Percentiles rank a stretch among this genome's conserved stretches.
These are phyloP conservation scores for Aotearoamyces nothofagi DNA, from an alignment of 2,329 filamentous ascomycete species.

Conservation along the genomic window DNA sequence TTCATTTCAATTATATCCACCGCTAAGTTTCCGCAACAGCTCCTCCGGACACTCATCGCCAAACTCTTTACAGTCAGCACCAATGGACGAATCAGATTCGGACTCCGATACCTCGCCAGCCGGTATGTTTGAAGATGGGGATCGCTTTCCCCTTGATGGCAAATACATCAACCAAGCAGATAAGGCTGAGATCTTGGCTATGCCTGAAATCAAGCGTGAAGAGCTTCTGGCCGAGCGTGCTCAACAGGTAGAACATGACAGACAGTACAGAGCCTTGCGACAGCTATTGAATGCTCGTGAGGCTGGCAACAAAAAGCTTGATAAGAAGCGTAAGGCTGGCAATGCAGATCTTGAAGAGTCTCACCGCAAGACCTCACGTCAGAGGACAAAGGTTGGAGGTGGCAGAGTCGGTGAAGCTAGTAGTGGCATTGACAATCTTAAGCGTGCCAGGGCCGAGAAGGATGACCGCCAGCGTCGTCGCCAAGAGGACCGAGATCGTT, in stretches of 20 bases:
- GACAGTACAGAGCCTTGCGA: slow-evolving; percentile 70
- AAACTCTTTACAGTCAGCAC: slow-evolving; percentile 64
- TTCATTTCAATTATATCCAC: slow-evolving; percentile 1
- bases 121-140: slow-evolving; percentile 34
- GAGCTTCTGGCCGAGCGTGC: slow-evolving; percentile 78
- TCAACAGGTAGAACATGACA: slow-evolving; percentile 64
- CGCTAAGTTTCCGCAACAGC: slow-evolving; percentile 25
- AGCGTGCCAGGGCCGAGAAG: slow-evolving; percentile 46
- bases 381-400: slow-evolving; percentile 50
- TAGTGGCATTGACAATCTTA: slow-evolving; percentile 57
- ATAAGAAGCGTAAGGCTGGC: slow-evolving; percentile 65
- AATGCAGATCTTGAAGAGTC: slow-evolving; percentile 65
- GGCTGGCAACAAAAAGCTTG: slow-evolving; percentile 38
- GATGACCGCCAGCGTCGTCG: slow-evolving; percentile 47
- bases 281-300: slow-evolving; percentile 56
- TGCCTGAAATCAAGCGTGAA: slow-evolving; percentile 86
- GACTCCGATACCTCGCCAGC: slow-evolving; percentile 45
- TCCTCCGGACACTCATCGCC: slow-evolving; percentile 56
- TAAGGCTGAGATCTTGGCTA: slow-evolving; percentile 63
- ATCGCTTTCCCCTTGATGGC: slow-evolving; percentile 76
- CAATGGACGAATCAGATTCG: slow-evolving; percentile 85
- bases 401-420: slow-evolving; percentile 54
- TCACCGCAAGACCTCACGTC: slow-evolving; percentile 58
- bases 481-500: slow-evolving; percentile 43
- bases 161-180: slow-evolving; percentile 63